Evolutionary conservation across 331 rosid species (phyloP).

Genomic region (Arachis monticola): DNA sequence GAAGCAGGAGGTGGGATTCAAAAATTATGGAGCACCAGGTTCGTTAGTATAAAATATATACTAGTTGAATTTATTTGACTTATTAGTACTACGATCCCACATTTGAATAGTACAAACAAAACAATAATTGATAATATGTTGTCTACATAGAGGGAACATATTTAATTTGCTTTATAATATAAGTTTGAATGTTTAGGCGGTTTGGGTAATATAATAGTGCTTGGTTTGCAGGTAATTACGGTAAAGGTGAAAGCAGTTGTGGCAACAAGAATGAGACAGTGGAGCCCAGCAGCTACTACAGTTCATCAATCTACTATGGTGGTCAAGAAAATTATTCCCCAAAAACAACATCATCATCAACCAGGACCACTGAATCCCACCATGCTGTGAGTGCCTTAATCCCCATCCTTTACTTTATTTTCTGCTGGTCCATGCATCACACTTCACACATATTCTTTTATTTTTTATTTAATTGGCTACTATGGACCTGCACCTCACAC

Average conservation of each 20-base stretch:
- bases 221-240: conserved; percentile 45
- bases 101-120: conserved; percentile 44
- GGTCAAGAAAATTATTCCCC: conserved; percentile 89
- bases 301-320: conserved; percentile 87
- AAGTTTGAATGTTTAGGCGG: conserved; percentile 32
- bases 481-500: too few relatives aligned
- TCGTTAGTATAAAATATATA: not conserved
- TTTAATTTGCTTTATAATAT: conserved; percentile 21
- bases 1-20: conserved; percentile 44
- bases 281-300: conserved; percentile 63
- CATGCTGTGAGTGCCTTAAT: conserved; percentile 48
- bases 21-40: conserved; percentile 44
- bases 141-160: conserved; percentile 42
- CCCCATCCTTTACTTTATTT: conserved; percentile 1
- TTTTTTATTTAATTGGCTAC: too few relatives aligned
- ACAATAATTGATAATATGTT: conserved; percentile 7
- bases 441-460: too few relatives aligned
- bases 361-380: conserved; percentile 62
- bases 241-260: conserved; percentile 52
- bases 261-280: conserved; percentile 53
- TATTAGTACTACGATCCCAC: conserved; percentile 43
- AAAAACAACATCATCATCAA: conserved; percentile 15
- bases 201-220: conserved; percentile 38
- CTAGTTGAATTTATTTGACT: conserved; percentile 32
- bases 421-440: not conserved